Evolutionary conservation across 2,329 filamentous ascomycete species (phyloP), one percentile per base, ranked within the genome.

Genomic region (Endothia cerciana): DNA sequence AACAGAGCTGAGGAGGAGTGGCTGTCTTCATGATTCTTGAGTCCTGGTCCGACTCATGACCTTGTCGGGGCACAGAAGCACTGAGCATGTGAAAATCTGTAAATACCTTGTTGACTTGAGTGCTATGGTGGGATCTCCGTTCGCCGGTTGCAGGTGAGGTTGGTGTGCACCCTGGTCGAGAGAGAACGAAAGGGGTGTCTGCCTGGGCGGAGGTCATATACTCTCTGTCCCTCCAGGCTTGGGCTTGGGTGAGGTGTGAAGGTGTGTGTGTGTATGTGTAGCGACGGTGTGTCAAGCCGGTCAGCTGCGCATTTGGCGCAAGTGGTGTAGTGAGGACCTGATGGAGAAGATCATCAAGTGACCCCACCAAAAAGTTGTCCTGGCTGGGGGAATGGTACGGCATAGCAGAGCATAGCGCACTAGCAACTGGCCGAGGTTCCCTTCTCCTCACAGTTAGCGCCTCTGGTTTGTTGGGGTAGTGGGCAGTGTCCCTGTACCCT

Each of bases 341-440:
- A 49, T 36, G 61, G 61, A 49, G 36, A 45, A 43, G n/a, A 56
- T 49, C 49, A 56, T 56, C 61, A 55, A 56, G n/a, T 63, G 40
- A 57, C 61, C 60, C 61, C 61, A 63, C 61, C 51, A 62, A 56
- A 63, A 56, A 63, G 53, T 56, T 43, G 30, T 38, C 36, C 15
- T 19, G 36, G 40, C 60, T 56, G 15, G 40, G 38, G 36, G 22
- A n/a, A n/a, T n/a, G n/a, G n/a, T n/a, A n/a, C n/a, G n/a, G n/a
- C n/a, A n/a, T n/a, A n/a, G n/a, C n/a, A n/a, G n/a, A n/a, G n/a
- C n/a, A n/a, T n/a, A n/a, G n/a, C 15, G 17, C 49, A 25, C 22
- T 36, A 49, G 40, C 51, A 56, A 11, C 38, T 63, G 61, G 61
- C 61, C 61, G 61, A 63, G 61, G 61, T 19, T 47, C 22, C n/a